Percentiles rank a stretch among this genome's conserved stretches.
Conservation (phyloP, 345 rosid species). For the Salix caprea region DNA sequence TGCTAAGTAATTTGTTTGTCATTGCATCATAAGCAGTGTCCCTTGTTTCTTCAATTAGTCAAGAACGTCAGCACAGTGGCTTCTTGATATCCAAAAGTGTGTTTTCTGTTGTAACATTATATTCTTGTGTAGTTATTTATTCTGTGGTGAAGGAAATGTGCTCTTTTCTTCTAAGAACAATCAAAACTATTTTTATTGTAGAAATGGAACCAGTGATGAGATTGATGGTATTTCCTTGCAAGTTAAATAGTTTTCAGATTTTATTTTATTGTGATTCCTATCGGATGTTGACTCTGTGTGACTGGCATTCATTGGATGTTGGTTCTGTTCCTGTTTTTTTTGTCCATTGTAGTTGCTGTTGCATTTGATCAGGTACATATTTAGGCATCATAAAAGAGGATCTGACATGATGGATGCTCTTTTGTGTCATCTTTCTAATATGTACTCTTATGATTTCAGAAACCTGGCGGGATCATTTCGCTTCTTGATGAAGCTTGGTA, state of each 20-base stretch:
- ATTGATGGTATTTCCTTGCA: neutral
- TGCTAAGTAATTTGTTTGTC: neutral
- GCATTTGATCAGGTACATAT: neutral
- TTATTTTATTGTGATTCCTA: neutral
- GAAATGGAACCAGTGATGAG: neutral
- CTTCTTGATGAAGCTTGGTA: slow-evolving; percentile 99
- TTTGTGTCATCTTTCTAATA: slow-evolving; percentile 22
- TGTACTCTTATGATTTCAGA: slow-evolving; percentile 48
- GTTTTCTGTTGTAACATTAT: neutral
- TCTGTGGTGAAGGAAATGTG: neutral
- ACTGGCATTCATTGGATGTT: neutral
- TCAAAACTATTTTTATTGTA: neutral
- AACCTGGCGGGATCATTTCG: slow-evolving; percentile 98
- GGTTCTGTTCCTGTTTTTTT: neutral
- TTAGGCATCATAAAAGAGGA: neutral
- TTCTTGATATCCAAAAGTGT: neutral
- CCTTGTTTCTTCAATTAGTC: neutral
- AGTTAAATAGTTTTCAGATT: neutral
- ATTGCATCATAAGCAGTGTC: neutral
- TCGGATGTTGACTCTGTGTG: neutral
- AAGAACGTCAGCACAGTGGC: neutral
- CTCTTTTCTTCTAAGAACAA: neutral
- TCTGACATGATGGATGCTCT: neutral
- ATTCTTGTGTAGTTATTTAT: neutral
- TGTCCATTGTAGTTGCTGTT: neutral